Base-by-base conservation (phyloP, 306 rosid species). In the Sphenostylis stenocarpa region DNA sequence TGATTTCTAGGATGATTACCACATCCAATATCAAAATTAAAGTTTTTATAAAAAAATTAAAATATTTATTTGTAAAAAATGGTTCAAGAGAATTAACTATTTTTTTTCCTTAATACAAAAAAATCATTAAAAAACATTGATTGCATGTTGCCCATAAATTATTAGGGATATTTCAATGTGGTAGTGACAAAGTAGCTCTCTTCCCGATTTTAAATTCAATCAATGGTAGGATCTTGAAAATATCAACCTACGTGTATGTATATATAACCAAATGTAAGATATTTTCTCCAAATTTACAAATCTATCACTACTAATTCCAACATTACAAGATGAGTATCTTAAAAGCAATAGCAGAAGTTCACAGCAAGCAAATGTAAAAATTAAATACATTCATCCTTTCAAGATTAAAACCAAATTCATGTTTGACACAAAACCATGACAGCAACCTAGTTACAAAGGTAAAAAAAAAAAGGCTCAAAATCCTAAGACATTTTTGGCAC, bases 401-500 rank as follows among this genome's bases (percentile, higher is more conserved):
- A 76, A 61, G 16, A 62, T 79, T 28, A 26, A 66, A 67, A 73
- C 64, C 39, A 73, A 73, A 70, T 82, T 70, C 45, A 69, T 44
- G 56, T 70, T 19, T 71, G 78, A 76, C 23, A 51, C 60, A 75
- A 52, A 67, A 39, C 7, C 34, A 67, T 41, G 17, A 67, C 14
- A 36, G 21, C 60, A 77, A 31, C 76, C 41, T 77, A 67, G 67
- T 24, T 33, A 44, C 39, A 43, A 62, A 24, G 52, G 34, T 4
- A 10, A 3, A 60, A 19, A 7, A 34, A 34, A 36, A 38, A 7
- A 14, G 5, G 41, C 21, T 17, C 71, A 74, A 75, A 70, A 45
- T 23, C 77, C 61, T 28, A 64, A 75, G 15, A 34, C 3, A 70
- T 5, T 15, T 39, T 65, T 1, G 70, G 3, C 14, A 38, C 73